Evolutionary conservation across 2,329 filamentous ascomycete genomes (phyloP).

Genomic region (Pseudogymnoascus sp.): DNA sequence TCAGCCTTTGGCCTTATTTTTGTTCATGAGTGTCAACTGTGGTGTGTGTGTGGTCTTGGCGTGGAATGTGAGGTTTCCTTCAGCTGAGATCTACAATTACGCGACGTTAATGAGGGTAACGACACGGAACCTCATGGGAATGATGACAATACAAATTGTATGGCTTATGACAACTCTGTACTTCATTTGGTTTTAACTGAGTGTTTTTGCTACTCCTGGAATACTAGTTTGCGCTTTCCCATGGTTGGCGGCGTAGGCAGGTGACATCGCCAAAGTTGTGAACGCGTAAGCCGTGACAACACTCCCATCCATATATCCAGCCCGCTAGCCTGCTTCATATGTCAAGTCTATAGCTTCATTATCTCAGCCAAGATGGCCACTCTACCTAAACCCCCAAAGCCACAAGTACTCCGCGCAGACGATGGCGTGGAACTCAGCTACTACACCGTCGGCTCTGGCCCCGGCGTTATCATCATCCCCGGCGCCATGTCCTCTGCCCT

Average conservation of each 20-base stretch:
- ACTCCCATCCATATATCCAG: not conserved
- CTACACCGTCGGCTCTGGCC: not conserved
- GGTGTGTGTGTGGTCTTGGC: no score
- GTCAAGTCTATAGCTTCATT: not conserved
- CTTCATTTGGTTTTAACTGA: not conserved
- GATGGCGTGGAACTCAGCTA: not conserved
- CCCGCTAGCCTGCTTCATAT: not conserved
- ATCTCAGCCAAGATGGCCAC: not conserved
- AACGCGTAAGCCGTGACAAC: not conserved
- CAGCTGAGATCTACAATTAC: not conserved
- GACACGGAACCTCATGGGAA: not conserved
- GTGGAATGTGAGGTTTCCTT: not conserved
- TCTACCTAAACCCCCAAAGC: not conserved
- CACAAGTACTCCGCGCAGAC: not conserved
- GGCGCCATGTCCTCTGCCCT: not conserved
- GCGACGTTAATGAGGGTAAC: not conserved
- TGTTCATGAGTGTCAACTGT: not conserved
- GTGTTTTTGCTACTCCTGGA: not conserved
- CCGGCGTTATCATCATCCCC: not conserved
- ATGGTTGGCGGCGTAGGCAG: not conserved
- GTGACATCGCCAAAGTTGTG: not conserved
- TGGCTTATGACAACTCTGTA: not conserved
- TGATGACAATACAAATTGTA: no score
- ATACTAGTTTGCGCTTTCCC: not conserved
- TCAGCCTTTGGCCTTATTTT: not conserved